Percentiles rank a stretch among this genome's conserved stretches.
Conservation (phyloP, 257 asterid species). For the Lycium ferocissimum region DNA sequence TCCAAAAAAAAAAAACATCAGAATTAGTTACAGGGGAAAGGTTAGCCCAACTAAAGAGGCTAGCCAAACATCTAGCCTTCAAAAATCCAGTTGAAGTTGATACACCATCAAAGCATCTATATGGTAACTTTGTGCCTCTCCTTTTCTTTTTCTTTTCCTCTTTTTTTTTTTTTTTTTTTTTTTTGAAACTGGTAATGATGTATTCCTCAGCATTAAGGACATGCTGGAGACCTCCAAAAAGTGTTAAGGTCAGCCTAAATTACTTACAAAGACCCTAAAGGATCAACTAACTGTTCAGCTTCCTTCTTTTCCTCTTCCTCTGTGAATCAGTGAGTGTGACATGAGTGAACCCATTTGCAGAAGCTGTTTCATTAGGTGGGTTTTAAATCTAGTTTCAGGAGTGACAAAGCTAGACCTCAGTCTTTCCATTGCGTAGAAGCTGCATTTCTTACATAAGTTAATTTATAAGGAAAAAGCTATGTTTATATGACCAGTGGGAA, state of each 20-base stretch:
- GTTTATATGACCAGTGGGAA: slow-evolving; percentile 22
- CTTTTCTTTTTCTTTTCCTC: neutral
- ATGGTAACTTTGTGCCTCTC: neutral
- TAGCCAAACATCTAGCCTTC: no score
- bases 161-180: no score
- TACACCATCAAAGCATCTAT: no score
- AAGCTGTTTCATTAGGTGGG: neutral
- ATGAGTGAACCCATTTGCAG: neutral
- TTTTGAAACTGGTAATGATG: no score
- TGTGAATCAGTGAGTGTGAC: neutral
- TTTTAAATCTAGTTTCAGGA: slow-evolving; percentile 7
- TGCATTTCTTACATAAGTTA: slow-evolving; percentile 2
- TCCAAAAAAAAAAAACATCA: no score
- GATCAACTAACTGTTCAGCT: neutral
- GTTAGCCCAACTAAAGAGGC: no score
- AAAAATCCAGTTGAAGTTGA: no score
- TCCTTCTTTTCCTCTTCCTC: slow-evolving; percentile 2
- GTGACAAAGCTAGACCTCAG: slow-evolving; percentile 11
- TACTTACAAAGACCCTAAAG: no score
- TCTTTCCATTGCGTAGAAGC: neutral
- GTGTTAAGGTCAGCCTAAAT: no score
- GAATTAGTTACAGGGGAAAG: no score
- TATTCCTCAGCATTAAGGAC: no score
- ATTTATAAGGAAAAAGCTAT: neutral
- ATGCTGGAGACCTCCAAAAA: no score